Evolutionary conservation across 352 stramenopile genomes (phyloP).

Genomic region (Peronospora farinosa): DNA sequence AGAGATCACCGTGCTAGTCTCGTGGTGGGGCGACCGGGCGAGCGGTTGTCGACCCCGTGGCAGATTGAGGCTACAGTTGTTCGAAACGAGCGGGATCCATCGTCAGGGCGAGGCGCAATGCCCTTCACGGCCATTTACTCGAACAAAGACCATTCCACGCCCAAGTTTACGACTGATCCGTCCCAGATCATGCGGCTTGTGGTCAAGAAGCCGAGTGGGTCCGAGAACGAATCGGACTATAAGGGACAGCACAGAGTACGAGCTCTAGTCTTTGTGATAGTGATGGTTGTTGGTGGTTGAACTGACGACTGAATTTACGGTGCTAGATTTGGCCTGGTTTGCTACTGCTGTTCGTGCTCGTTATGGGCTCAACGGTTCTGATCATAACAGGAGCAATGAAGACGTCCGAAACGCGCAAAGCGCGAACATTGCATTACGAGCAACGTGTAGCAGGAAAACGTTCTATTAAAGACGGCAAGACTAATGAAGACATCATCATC

Average conservation of each 20-base stretch:
- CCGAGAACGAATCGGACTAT: constrained; percentile 30
- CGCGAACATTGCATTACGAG: constrained; percentile 32
- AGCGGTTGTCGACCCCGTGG: constrained; percentile 19
- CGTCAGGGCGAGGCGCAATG: constrained; percentile 1
- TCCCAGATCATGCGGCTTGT: constrained; percentile 24
- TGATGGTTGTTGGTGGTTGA: constrained; percentile 12
- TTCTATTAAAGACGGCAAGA: constrained; percentile 46
- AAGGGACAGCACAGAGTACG: constrained; percentile 40
- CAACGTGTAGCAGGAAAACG: constrained; percentile 27
- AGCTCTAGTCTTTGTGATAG: constrained; percentile 1
- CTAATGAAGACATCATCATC: constrained; percentile 29
- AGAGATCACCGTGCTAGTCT: constrained; percentile 16
- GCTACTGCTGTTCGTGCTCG: constrained; percentile 39
- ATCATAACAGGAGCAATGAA: constrained; percentile 35
- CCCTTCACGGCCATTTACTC: constrained; percentile 26
- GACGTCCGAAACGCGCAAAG: constrained; percentile 22
- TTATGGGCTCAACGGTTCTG: constrained; percentile 24
- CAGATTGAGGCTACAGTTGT: constrained; percentile 20
- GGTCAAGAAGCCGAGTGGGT: constrained; percentile 27
- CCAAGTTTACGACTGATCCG: constrained; percentile 12
- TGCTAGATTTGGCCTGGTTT: constrained; percentile 60
- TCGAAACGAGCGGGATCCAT: constrained; percentile 9
- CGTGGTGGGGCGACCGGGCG: constrained; percentile 12
- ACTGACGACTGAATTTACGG: not conserved
- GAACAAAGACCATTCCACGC: constrained; percentile 22